Base-by-base conservation (phyloP, 257 asterid species). In the Eustoma russellianum region DNA sequence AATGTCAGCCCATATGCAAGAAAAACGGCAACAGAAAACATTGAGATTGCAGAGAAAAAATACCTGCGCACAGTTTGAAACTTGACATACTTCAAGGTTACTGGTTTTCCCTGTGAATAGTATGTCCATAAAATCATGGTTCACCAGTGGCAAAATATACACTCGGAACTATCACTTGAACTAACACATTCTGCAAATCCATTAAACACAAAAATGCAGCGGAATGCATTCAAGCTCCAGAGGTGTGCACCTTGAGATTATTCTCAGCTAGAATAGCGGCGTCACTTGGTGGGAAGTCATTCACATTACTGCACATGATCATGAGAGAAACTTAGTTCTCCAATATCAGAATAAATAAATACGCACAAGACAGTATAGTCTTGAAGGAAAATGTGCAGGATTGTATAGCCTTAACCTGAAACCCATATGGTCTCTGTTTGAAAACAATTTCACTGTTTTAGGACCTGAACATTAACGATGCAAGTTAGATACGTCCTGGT, bases 51-150 rank as follows among this genome's bases (percentile, higher is more conserved):
- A n/a, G n/a, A n/a, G n/a, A 43, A 41, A 53, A 48, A 54, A 57
- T 58, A 86, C 95, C 95, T 83, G 74, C 86, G 91, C 66, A 86
- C 94, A 53, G 77, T 86, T 67, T 86, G 95, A 74, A 86, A 86
- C 69, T 86, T 83, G 50, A 86, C 95, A 66, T 83, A 86, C 74
- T 86, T 86, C 62, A 86, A 66, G 40, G 58, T 47, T 15, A 77
- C 77, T 33, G 94, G 94, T 68, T 79, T 80, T 41, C 91, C 95
- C 94, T 86, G 19, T 56, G 70, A 53, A 61, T 47, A 7, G 43
- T 38, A 7, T 38, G 9, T 1, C 5, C 43, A 38, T 2, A 7
- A 38, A 38, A 11, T 2, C 5, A 38, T 38, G 12, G 9, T 38
- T 38, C 43, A 8, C 43, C 12, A 38, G 43, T 3, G 43, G 43